Conservation (phyloP, 2,329 filamentous ascomycete species). For the Penicillium sp. region DNA sequence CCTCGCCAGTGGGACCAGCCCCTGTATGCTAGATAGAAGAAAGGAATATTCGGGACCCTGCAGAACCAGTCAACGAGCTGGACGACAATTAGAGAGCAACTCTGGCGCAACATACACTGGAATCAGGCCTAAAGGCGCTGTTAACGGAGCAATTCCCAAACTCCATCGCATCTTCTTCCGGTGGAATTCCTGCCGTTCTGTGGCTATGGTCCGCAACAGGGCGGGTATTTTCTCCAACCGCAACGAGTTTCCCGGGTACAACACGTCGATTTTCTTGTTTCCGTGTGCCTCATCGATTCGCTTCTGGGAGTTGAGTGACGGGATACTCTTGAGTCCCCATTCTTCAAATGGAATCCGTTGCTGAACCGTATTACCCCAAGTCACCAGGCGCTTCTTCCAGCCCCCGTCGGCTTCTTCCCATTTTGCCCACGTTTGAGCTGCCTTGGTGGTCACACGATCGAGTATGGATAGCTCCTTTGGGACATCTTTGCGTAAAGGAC, state of each 20-base stretch:
- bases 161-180: conserved; percentile 77
- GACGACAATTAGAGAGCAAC: background rate
- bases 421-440: conserved; percentile 73
- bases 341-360: conserved; percentile 92
- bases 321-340: conserved; percentile 96
- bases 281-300: conserved; percentile 64
- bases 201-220: conserved; percentile 71
- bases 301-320: conserved; percentile 70
- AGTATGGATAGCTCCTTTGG: conserved; percentile 58
- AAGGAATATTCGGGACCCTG: conserved; percentile 89
- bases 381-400: conserved; percentile 86
- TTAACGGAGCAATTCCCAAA: conserved; percentile 77
- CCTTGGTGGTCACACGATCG: conserved; percentile 71
- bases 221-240: conserved; percentile 62
- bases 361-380: conserved; percentile 82
- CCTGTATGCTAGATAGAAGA: conserved; percentile 92
- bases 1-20: conserved; percentile 85
- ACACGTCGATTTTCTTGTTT: conserved; percentile 64
- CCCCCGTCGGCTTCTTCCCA: conserved; percentile 84
- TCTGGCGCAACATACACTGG: conserved; percentile 66
- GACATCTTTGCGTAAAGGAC: conserved; percentile 64
- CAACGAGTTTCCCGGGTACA: conserved; percentile 74
- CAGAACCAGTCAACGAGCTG: background rate
- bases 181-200: conserved; percentile 78
- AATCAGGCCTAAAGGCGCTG: conserved; percentile 77